Percentiles rank a stretch among this genome's conserved stretches.
phyloP scores from a whole-genome alignment of 2,329 filamentous ascomycete genomes.

The Chaetomiaceae sp. region DNA sequence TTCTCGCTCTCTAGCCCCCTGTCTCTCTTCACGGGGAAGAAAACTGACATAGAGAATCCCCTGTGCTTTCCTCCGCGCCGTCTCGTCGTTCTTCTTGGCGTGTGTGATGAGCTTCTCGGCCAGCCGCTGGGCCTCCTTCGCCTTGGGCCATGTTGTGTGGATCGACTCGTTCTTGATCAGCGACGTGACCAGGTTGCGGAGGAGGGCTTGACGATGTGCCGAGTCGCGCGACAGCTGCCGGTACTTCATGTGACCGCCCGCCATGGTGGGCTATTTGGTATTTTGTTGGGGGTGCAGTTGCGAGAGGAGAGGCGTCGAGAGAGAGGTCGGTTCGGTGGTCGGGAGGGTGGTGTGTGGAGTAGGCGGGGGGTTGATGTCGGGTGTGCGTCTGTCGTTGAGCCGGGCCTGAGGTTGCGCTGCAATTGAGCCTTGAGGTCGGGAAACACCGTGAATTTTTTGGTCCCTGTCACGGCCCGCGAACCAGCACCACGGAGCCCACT shows the following conservation, averaged over 20 bases:
- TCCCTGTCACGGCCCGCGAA: background rate
- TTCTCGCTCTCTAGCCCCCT: too few relatives aligned
- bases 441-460: slow-evolving; percentile 16
- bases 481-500: background rate
- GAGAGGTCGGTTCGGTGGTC: background rate
- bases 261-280: slow-evolving; percentile 58
- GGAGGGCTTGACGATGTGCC: slow-evolving; percentile 81
- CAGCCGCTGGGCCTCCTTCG: slow-evolving; percentile 90
- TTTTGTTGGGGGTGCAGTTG: background rate
- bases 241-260: slow-evolving; percentile 80
- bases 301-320: background rate
- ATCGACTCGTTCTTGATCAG: slow-evolving; percentile 92
- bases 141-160: slow-evolving; percentile 91
- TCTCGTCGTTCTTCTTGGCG: slow-evolving; percentile 88
- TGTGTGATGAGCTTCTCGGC: slow-evolving; percentile 93
- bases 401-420: background rate
- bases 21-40: too few relatives aligned
- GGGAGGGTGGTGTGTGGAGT: background rate
- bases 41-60: slow-evolving; percentile 76
- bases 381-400: background rate
- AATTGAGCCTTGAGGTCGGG: background rate
- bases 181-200: slow-evolving; percentile 93
- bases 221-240: slow-evolving; percentile 82
- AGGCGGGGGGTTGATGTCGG: background rate
- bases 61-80: slow-evolving; percentile 67